Evolutionary conservation across 768 basidiomycete species (phyloP).

Genomic region (Crepidotus variabilis): DNA sequence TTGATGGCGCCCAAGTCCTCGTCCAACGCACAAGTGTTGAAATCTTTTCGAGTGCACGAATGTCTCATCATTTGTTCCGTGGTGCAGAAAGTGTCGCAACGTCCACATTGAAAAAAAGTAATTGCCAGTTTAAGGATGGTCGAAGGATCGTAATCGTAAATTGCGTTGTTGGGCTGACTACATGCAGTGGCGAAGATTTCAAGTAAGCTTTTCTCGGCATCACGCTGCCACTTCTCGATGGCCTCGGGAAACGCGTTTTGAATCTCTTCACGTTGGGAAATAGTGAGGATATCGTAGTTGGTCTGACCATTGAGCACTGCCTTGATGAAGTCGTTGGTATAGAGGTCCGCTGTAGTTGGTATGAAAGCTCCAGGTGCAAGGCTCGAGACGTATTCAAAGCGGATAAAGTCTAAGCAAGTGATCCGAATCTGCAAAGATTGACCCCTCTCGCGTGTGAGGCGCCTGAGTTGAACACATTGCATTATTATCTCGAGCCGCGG

Average conservation of each 20-base stretch:
- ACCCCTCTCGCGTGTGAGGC: background rate
- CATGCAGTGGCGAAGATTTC: too few relatives aligned
- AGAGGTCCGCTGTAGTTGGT: background rate
- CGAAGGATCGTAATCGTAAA: too few relatives aligned
- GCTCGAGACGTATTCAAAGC: background rate
- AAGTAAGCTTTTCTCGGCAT: too few relatives aligned
- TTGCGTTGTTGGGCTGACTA: too few relatives aligned
- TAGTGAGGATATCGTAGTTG: background rate
- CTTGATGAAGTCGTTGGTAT: background rate
- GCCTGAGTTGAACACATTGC: background rate
- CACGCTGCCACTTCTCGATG: too few relatives aligned
- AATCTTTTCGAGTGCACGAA: background rate
- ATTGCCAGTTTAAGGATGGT: too few relatives aligned
- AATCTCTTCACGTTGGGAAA: too few relatives aligned
- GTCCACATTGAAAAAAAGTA: too few relatives aligned
- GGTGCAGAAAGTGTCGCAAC: too few relatives aligned
- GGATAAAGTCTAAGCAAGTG: background rate
- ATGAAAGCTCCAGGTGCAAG: background rate
- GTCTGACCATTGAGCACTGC: background rate
- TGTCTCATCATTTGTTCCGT: background rate
- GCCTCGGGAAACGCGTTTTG: too few relatives aligned
- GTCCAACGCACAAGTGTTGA: background rate
- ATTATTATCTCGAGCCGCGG: background rate
- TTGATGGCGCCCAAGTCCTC: background rate
- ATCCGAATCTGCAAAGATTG: background rate